Percentiles rank a stretch among this genome's conserved stretches.
These are phyloP conservation scores for Spergularia azorica DNA, from an alignment of 179 eudicot genomes.

Conservation along the genomic window DNA sequence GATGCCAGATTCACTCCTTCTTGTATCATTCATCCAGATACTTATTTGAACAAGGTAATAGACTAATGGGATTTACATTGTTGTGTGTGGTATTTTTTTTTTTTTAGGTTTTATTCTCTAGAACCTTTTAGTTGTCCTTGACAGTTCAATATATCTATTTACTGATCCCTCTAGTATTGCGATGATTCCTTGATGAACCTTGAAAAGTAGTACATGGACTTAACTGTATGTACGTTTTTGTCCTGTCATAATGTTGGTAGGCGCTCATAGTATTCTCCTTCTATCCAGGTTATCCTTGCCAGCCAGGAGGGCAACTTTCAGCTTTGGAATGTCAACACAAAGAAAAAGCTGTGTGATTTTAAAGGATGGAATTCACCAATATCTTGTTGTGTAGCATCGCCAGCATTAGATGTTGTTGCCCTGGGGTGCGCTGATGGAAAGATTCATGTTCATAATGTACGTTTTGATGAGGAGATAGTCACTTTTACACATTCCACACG, in stretches of 20 bases:
- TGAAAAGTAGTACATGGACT: neutral
- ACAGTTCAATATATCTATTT: neutral
- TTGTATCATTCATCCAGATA: slow-evolving; percentile 95
- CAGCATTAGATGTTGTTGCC: slow-evolving; percentile 95
- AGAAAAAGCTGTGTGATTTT: slow-evolving; percentile 75
- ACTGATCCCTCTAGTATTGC: neutral
- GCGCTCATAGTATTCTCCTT: slow-evolving; percentile 14
- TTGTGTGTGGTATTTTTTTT: neutral
- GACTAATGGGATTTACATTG: slow-evolving; percentile 17
- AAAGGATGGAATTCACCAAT: slow-evolving; percentile 82
- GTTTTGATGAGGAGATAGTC: slow-evolving; percentile 83
- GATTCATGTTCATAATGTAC: slow-evolving; percentile 88
- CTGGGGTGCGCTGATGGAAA: slow-evolving; percentile 96
- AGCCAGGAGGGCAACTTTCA: slow-evolving; percentile 86
- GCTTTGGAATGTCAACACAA: slow-evolving; percentile 90
- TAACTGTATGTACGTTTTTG: neutral
- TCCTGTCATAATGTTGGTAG: slow-evolving; percentile 1
- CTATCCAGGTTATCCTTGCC: slow-evolving; percentile 74
- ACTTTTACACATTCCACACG: slow-evolving; percentile 79
- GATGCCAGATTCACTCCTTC: slow-evolving; percentile 64
- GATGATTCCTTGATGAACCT: neutral
- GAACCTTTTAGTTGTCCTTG: neutral
- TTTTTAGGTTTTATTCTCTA: neutral
- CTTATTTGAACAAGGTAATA: slow-evolving; percentile 81
- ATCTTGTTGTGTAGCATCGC: slow-evolving; percentile 82